Base-by-base conservation (phyloP, 371 early-diverging fungal genomes). In the Mortierella sp. region DNA sequence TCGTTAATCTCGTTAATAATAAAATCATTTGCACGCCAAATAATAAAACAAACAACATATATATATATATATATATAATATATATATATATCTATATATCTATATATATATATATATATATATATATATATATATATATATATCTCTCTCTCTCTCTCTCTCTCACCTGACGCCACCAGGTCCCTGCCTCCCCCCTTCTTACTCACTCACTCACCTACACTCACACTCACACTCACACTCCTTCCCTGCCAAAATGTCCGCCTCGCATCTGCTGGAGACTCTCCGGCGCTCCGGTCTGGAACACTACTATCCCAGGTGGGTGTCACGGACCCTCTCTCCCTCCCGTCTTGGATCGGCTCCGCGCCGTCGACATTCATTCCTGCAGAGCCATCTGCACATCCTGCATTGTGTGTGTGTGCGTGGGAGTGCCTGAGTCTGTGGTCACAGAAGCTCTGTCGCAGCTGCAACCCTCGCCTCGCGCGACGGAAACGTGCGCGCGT, bases 261-360 rank as follows among this genome's bases (percentile, higher is more conserved):
- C 84, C 37, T 72, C 84, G 44, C 64, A 83, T 23, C 81, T 88
- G 48, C 81, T 83, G 53, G 85, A 85, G 62, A 85, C 83, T 60
- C 77, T 84, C 62, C 72, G 82, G 62, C 81, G 62, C 30, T 79
- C 80, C n/a, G 72, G 80, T 23, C 75, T 85, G 29, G 84, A 81
- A 60, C 83, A 81, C 43, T 72, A 81, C 71, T 81, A 76, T 61
- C 73, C 80, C 56, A 75, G 83, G 81, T 80, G 88, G 63, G 30
- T 26, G 29, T 7, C 57, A 29, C 56, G 6, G 28, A 11, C 18
- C 26, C 25, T 18, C 30, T 55, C 56, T n/a, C n/a, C n/a, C n/a
- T n/a, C n/a, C n/a, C n/a, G n/a, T n/a, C n/a, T 28, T 12, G 1
- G 23, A 26, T 21, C 29, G 16, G 19, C 57, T 28, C 57, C 57